Conservation (phyloP, 2,329 filamentous ascomycete genomes). For the Atkinsonella texensis region DNA sequence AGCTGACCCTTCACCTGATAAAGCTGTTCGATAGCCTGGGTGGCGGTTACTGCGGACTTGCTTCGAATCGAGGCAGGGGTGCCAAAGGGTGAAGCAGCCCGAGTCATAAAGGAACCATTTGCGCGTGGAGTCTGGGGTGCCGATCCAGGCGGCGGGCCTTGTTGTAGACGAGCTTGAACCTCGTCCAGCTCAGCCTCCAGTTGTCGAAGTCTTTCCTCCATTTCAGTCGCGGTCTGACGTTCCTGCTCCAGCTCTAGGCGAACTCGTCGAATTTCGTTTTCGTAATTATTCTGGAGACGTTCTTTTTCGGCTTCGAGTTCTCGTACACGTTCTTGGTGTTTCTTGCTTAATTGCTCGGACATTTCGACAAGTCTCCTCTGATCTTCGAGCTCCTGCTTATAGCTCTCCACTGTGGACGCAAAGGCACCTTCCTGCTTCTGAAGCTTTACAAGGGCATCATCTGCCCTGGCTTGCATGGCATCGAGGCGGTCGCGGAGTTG, state of each 20-base stretch:
- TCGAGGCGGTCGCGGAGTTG: constrained; percentile 70
- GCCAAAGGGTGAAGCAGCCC: constrained; percentile 48
- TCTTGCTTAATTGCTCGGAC: constrained; percentile 63
- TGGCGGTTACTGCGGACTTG: constrained; percentile 45
- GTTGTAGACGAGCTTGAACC: constrained; percentile 36
- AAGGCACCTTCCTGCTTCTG: constrained; percentile 79
- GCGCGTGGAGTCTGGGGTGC: constrained; percentile 48
- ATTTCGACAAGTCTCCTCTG: constrained; percentile 71
- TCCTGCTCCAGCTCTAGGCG: constrained; percentile 46
- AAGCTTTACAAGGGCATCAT: constrained; percentile 69
- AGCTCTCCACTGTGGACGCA: constrained; percentile 71
- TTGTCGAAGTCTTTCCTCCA: constrained; percentile 36
- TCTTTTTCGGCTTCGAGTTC: constrained; percentile 56
- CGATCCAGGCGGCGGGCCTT: constrained; percentile 31
- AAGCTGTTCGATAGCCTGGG: constrained; percentile 51
- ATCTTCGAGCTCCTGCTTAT: constrained; percentile 75
- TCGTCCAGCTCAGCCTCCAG: constrained; percentile 43
- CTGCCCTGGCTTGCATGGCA: constrained; percentile 74
- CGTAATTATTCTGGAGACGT: constrained; percentile 50
- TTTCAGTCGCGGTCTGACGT: constrained; percentile 31
- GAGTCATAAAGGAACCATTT: constrained; percentile 41
- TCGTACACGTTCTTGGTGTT: constrained; percentile 56
- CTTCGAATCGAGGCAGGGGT: constrained; percentile 46
- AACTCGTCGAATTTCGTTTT: constrained; percentile 44
- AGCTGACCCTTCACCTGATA: constrained; percentile 61